Percentiles rank a stretch among this genome's conserved stretches.
These are phyloP conservation scores for Cyberlindnera saturnus DNA, from an alignment of 805 yeast species.

Conservation along the genomic window DNA sequence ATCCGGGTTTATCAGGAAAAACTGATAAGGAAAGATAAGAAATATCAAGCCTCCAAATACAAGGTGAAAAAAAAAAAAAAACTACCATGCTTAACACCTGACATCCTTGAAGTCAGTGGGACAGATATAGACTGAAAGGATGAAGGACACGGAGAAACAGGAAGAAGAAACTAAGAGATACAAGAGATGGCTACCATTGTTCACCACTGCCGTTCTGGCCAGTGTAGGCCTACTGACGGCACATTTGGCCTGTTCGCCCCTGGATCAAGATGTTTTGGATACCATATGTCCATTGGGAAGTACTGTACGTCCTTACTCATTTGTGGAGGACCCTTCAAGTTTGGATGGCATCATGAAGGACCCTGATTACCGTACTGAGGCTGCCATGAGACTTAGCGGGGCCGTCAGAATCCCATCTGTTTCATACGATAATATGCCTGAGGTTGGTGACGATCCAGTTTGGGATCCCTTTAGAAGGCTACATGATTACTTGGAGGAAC, in stretches of 20 bases:
- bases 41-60: too few relatives aligned
- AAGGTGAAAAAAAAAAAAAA: too few relatives aligned
- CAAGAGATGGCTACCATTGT: neutral
- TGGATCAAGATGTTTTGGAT: slow-evolving; percentile 4
- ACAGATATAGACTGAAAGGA: too few relatives aligned
- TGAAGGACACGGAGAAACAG: too few relatives aligned
- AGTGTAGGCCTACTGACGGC: neutral
- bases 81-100: too few relatives aligned
- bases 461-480: slow-evolving; percentile 32
- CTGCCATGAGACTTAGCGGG: slow-evolving; percentile 40
- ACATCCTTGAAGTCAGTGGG: too few relatives aligned
- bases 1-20: too few relatives aligned
- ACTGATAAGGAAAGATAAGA: too few relatives aligned
- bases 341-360: slow-evolving; percentile 29
- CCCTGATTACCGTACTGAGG: slow-evolving; percentile 25
- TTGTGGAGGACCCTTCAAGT: slow-evolving; percentile 16
- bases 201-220: neutral
- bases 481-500: slow-evolving; percentile 43
- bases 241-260: neutral
- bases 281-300: slow-evolving; percentile 8
- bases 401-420: slow-evolving; percentile 66
- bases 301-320: slow-evolving; percentile 22
- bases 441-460: slow-evolving; percentile 25
- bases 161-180: neutral
- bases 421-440: slow-evolving; percentile 44